Evolutionary conservation across 2,329 filamentous ascomycete genomes (phyloP), one percentile per base, ranked within the genome.

Genomic region (Colletotrichum cordylinicola): DNA sequence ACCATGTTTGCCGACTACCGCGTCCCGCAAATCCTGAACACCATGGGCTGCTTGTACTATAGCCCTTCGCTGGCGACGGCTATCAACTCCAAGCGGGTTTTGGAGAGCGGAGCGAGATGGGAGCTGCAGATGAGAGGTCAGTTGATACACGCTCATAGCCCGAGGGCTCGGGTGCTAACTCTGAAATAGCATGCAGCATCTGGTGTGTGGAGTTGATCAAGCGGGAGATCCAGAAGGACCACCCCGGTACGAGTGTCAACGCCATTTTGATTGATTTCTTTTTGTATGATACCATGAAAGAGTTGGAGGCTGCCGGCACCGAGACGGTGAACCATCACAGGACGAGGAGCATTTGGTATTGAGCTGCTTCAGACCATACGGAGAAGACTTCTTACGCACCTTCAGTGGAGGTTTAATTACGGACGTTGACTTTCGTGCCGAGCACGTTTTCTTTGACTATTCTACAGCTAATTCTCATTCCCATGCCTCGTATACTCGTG

Each of bases 1-100:
- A 99, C 97, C 76, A 98, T 98, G 93, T 99, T 99, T 87, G 96
- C 97, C 82, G 97, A 99, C 86, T 99, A 99, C 83, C 94, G 97
- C 58, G 94, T 99, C 70, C 98, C 98, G 16, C 97, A 99, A 86
- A 97, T 98, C 79, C 90, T 99, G 39, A 92, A 96, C 80, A 92
- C 92, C 12, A 88, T 98, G 60, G 94, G 95, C 21, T 96, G 96
- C 74, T 86, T 99, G 66, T 92, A 91, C 80, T 98, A 97, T 85
- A 96, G 94, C 78, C 97, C 97, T 0, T 90, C 93, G 1, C 87
- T 99, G 60, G 93, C 96, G 67, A 88, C 90, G 39, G 90, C 93
- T 18, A 93, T 99, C 80, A 89, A 90, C 37, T 87, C 89, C 33
- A 90, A 91, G 68, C 90, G 93, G 78, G 81, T 89, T 2, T 90